These are phyloP conservation scores for Nicotiana paniculata DNA, from an alignment of 257 asterid genomes.

Conservation along the genomic window DNA sequence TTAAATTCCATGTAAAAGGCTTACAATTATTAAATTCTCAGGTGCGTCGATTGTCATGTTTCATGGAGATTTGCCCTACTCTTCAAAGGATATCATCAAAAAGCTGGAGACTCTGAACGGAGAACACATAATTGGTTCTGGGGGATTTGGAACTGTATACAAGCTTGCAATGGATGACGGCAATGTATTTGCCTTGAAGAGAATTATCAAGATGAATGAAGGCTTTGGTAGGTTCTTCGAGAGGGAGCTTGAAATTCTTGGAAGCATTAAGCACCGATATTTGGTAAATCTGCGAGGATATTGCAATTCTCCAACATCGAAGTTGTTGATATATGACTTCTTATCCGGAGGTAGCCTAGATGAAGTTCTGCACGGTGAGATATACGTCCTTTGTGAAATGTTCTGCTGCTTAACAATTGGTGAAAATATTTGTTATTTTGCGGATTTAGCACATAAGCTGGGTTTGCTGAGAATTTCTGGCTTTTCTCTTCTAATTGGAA, in stretches of 20 bases:
- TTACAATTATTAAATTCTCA: conserved; percentile 24
- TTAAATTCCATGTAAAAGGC: not conserved
- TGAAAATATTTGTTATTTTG: not conserved
- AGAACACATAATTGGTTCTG: conserved; percentile 81
- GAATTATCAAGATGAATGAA: conserved; percentile 71
- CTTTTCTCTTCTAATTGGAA: not conserved
- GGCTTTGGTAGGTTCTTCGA: conserved; percentile 84
- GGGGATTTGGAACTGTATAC: conserved; percentile 94
- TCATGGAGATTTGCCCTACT: conserved; percentile 92
- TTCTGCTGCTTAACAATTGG: not conserved
- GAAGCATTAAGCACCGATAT: conserved; percentile 81
- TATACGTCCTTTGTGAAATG: not conserved
- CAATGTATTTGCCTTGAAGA: conserved; percentile 73
- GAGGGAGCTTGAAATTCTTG: conserved; percentile 93
- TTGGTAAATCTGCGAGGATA: conserved; percentile 88
- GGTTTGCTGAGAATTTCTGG: not conserved
- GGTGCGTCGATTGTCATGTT: conserved; percentile 94
- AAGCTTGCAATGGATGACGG: conserved; percentile 95
- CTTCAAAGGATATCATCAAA: conserved; percentile 81
- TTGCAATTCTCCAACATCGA: conserved; percentile 81
- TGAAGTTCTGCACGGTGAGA: conserved; percentile 77
- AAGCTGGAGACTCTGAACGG: conserved; percentile 74
- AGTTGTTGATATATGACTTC: conserved; percentile 72
- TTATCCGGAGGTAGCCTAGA: conserved; percentile 89
- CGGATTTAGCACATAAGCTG: not conserved